Base-by-base conservation (phyloP, 495 filamentous ascomycete genomes). In the Neurospora sp. region DNA sequence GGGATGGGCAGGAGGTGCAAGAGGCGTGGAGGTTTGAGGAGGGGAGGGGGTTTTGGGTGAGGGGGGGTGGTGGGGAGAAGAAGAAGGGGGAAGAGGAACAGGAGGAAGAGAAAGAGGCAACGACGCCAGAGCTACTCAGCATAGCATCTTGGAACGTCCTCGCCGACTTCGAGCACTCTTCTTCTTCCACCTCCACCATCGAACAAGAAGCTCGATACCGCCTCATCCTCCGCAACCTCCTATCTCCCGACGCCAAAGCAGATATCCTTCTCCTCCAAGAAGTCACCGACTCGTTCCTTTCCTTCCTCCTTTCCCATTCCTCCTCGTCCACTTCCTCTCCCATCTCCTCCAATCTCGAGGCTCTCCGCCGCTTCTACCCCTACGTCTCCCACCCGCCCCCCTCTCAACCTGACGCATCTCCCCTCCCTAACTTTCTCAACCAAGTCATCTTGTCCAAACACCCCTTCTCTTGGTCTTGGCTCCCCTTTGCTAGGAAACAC, bases 101-200 rank as follows among this genome's bases (percentile, higher is more conserved):
- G 72, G 42, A 73, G 48, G 53, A 70, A 53, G 71, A 72, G 8
- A n/a, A 27, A 27, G 71, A 27, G 22, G 39, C 66, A 27, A 53
- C 53, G 31, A 70, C 48, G 7, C 75, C 74, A 16, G 71, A 71
- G 11, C 75, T 77, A 14, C 71, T 89, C 20, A 74, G 74, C 0
- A 72, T 89, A 39, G 81, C 86, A 16, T 87, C 81, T 69, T 90
- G 89, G 75, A 90, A 90, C 72, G 79, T 89, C 31, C 80, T 89
- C 40, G 83, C 85, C 14, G 87, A 89, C 40, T 85, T 86, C 40
- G 72, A 81, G 16, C 83, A 82, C 66, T 86, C 87, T 0, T 80
- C 84, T 4, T 80, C 83, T n/a, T 35, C 27, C 0, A 16, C 22
- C 22, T 35, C 31, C 31, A 35, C 31, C 31, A 35, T 35, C 31